Conservation (phyloP, 495 filamentous ascomycete genomes). For the Hypoxylon rickii region DNA sequence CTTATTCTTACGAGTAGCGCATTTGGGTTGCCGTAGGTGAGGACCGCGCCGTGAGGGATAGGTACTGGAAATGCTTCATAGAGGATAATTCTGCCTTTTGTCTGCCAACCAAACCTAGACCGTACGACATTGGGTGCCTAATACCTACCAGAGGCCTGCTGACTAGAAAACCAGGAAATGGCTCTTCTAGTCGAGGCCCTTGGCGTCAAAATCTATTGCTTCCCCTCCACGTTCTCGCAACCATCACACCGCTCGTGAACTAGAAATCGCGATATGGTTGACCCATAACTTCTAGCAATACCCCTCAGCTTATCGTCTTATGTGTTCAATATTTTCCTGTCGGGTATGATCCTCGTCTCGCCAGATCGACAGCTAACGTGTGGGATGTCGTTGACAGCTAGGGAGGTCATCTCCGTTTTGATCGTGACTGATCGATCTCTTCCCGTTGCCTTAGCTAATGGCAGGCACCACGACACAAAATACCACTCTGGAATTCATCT, state of each 20-base stretch:
- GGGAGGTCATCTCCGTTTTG: constrained; percentile 7
- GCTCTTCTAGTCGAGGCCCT: constrained; percentile 17
- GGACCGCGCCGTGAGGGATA: no score
- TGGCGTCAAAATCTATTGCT: constrained; percentile 29
- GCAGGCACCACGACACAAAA: constrained; percentile 10
- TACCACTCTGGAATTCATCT: constrained; percentile 9
- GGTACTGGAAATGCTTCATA: no score
- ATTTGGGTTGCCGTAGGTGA: no score
- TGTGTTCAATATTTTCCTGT: constrained; percentile 8
- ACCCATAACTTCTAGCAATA: constrained; percentile 21
- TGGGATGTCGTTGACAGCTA: constrained; percentile 15
- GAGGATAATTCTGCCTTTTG: background rate
- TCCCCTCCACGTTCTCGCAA: constrained; percentile 11
- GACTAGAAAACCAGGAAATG: constrained; percentile 13
- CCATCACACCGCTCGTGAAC: constrained; percentile 11
- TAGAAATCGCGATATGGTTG: no score
- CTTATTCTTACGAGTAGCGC: no score
- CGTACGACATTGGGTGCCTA: no score
- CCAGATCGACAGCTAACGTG: constrained; percentile 22
- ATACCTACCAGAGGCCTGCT: constrained; percentile 14
- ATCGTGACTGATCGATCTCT: constrained; percentile 15
- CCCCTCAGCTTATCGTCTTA: constrained; percentile 17
- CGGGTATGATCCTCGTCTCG: constrained; percentile 6
- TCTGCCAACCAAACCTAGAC: no score
- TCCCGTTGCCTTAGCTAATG: constrained; percentile 9